Evolutionary conservation across 225 moss, liverwort and hornwort species (phyloP), one percentile per base, ranked within the genome.

Genomic region (Bryum argenteum): DNA sequence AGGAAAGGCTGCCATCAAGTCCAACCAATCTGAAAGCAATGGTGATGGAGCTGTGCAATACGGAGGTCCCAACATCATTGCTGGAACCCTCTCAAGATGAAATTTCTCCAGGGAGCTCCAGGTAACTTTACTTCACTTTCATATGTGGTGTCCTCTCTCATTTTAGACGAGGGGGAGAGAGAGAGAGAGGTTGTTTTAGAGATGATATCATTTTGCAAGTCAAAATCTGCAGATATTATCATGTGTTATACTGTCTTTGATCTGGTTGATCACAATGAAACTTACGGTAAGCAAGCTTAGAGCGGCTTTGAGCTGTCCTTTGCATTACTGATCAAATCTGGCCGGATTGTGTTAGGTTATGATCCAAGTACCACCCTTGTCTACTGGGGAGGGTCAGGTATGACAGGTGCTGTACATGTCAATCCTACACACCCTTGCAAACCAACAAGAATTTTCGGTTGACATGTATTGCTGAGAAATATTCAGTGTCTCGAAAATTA

Each of bases 1-100:
- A 62, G 63, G 62, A 63, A 63, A 57, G 18, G 78, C 57, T 71
- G 66, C 13, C 40, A 64, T 65, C 73, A 54, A 47, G 65, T 67
- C 74, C 74, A 66, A 82, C 75, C 67, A 67, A 57, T 42, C 62
- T 57, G 57, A 75, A 75, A 71, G 82, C 71, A 71, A 67, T 47
- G 33, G 45, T 66, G 26, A 45, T 15, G 24, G 38, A 64, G 61
- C 63, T 66, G 71, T 56, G 41, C 26, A n/a, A 14, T 41, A 56
- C 0, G 15, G n/a, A 57, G 40, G 51, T 67, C 64, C 37, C 26
- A 59, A 67, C 51, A 21, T 33, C 56, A 14, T 48, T 56, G 47
- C 57, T 50, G 12, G 19, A 73, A 56, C 37, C 19, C n/a, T n/a
- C n/a, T 48, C 40, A 56, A 73, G 37, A 39, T 40, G 11, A 20